phyloP scores from a whole-genome alignment of 331 rosid species.

The Arachis monticola region DNA sequence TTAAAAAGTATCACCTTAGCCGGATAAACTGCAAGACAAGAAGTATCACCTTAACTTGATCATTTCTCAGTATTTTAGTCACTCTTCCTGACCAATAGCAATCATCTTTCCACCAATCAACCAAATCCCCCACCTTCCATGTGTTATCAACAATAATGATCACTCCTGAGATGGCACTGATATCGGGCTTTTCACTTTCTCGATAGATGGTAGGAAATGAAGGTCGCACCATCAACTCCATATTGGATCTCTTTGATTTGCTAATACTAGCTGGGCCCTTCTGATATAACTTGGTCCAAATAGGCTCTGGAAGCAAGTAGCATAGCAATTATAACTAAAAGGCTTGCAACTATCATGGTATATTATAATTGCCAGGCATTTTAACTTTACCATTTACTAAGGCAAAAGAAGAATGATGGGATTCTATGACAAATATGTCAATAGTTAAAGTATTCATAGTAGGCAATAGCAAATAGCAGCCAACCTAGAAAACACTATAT shows the following conservation, averaged over 20 bases:
- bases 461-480: too few species aligned
- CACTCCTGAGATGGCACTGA: constrained; percentile 49
- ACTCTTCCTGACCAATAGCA: constrained; percentile 85
- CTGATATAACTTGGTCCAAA: constrained; percentile 59
- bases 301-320: constrained; percentile 53
- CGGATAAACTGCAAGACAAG: constrained; percentile 4
- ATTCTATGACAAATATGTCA: neutral
- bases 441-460: neutral
- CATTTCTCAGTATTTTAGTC: constrained; percentile 52
- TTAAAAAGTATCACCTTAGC: neutral
- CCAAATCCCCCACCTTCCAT: constrained; percentile 88
- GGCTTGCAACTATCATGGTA: neutral
- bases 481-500: neutral
- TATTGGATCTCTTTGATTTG: constrained; percentile 35
- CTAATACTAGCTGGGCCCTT: constrained; percentile 28
- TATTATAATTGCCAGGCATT: neutral
- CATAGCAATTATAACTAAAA: constrained; percentile 13
- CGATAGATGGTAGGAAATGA: constrained; percentile 57
- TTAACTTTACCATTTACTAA: constrained; percentile 6
- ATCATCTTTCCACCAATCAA: constrained; percentile 75
- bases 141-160: constrained; percentile 48
- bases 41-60: constrained; percentile 60
- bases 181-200: constrained; percentile 57
- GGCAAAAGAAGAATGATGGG: neutral
- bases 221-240: constrained; percentile 77